Base-by-base conservation (phyloP, 352 stramenopile species). In the Phytophthora nicotianae region DNA sequence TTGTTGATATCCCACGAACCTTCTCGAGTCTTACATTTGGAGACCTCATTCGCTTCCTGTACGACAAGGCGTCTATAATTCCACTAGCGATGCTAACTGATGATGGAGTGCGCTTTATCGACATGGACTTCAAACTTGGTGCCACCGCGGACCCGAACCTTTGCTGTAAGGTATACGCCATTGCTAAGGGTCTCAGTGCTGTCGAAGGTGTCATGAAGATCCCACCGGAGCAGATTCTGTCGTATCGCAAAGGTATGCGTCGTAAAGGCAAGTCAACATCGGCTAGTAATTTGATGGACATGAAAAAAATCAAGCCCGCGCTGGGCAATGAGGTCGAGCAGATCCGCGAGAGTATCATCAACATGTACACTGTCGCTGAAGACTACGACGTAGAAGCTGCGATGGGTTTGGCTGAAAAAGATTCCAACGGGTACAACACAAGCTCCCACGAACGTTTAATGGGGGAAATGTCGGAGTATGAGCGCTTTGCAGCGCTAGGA, bases 21-120 rank as follows among this genome's bases (percentile, higher is more conserved):
- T 93, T 90, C 38, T 93, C 85, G 0, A 80, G 85, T 0, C 67
- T 91, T n/a, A 91, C 85, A 2, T 93, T 90, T 49, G 80, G 81
- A 10, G 82, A 93, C 50, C 70, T 93, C 46, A 87, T 89, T 29
- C 81, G 79, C 13, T 93, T 93, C 51, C 53, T 93, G 10, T 93
- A 89, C 62, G 83, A 93, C 20, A 90, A 91, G 21, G 73, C 72
- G 17, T 71, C 77, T 0, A 74, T 93, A 5, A 83, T 93, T 13
- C 79, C 77, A 3, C 27, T 93, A 7, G 85, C 82, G 0, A 81
- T 93, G 68, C 70, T 91, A 0, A 88, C 79, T 0, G 81, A 88
- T 16, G 72, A 82, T 37, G 77, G 81, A 9, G 81, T 89, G 13
- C 72, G 86, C 40, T 85, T 91, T 21, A 75, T 90, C 10, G 83